A percentile compares a stretch with the other conserved stretches of the same genome.
phyloP scores from a whole-genome alignment of 169 alveolate species.

The Plasmodium yoelii region DNA sequence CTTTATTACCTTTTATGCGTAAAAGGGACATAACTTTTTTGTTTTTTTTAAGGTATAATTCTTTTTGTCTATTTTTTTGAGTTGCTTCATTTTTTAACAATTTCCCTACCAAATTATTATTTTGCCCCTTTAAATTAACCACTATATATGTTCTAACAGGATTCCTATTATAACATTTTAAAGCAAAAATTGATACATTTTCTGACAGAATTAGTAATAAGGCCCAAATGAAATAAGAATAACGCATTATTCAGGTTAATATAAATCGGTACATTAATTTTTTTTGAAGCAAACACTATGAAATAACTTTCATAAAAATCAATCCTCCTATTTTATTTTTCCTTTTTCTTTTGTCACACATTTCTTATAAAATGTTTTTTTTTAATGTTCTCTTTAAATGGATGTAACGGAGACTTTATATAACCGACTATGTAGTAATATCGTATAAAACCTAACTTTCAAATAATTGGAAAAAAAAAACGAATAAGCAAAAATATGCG shows the following conservation, averaged over 20 bases:
- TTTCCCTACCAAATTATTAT: neutral
- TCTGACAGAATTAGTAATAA: neutral
- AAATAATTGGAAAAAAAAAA: too few relatives aligned
- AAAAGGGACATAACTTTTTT: neutral
- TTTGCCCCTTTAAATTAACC: neutral
- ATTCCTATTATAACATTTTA: slow-evolving; percentile 39
- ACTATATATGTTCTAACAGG: slow-evolving; percentile 19
- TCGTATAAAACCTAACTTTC: too few relatives aligned
- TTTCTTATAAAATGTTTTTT: too few relatives aligned
- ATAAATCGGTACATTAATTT: too few relatives aligned
- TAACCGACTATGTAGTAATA: too few relatives aligned
- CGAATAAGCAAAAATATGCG: too few relatives aligned
- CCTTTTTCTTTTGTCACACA: neutral
- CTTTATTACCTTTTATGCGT: slow-evolving; percentile 11
- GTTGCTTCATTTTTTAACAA: too few relatives aligned
- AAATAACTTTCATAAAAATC: neutral
- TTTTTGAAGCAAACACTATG: too few relatives aligned
- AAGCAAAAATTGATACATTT: slow-evolving; percentile 7
- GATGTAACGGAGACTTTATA: too few relatives aligned
- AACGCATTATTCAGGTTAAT: slow-evolving; percentile 24
- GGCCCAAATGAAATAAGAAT: slow-evolving; percentile 12
- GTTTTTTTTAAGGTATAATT: neutral
- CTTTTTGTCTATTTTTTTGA: too few relatives aligned
- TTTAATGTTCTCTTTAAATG: too few relatives aligned
- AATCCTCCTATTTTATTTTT: neutral